These are phyloP conservation scores for Myxozyma mucilagina DNA, from an alignment of 805 yeast genomes.

Conservation along the genomic window DNA sequence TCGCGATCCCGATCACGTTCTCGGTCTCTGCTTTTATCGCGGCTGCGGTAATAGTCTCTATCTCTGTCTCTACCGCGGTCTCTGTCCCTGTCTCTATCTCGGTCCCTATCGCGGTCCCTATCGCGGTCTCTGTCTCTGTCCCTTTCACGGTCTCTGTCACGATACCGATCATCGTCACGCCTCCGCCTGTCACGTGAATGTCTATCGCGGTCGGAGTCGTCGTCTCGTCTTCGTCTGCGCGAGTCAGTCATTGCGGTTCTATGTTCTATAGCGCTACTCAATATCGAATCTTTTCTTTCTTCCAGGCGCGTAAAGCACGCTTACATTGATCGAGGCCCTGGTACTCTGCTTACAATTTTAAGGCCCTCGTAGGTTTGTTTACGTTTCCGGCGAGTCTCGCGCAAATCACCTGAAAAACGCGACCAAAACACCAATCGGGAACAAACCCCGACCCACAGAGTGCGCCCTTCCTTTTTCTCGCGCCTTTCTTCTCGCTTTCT, in stretches of 20 bases:
- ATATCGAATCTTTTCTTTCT: not conserved
- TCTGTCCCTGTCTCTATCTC: constrained; percentile 13
- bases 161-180: constrained; percentile 1
- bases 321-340: not conserved
- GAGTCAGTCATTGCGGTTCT: not conserved
- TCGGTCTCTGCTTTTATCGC: not conserved
- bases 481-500: too few species aligned
- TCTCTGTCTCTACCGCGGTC: constrained; percentile 5
- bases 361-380: not conserved
- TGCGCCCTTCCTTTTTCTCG: too few species aligned
- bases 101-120: constrained; percentile 17
- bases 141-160: constrained; percentile 8
- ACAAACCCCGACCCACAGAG: not conserved
- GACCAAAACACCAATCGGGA: too few species aligned
- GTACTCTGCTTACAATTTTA: not conserved
- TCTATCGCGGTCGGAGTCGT: constrained; percentile 19
- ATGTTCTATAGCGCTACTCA: not conserved
- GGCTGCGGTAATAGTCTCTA: constrained; percentile 9
- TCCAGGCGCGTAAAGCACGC: not conserved
- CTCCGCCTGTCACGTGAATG: not conserved
- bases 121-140: constrained; percentile 16
- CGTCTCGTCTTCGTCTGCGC: constrained; percentile 10
- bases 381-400: not conserved
- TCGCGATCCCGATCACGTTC: constrained; percentile 9
- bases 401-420: not conserved